These are phyloP conservation scores for Candida mesenterica DNA, from an alignment of 1,139 yeast genomes.

Conservation along the genomic window DNA sequence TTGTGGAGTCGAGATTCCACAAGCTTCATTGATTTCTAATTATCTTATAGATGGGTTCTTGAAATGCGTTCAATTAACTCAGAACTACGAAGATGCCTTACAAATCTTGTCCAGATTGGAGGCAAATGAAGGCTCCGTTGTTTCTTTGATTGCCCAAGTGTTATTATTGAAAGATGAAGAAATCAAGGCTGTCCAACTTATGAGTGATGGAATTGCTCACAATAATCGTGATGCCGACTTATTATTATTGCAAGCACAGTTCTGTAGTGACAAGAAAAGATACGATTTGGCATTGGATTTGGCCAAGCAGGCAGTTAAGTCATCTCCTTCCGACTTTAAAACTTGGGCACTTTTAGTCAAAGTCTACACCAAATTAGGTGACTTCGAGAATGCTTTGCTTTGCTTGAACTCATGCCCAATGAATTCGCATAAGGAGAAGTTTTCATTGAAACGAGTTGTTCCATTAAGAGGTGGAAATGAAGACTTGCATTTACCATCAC, in stretches of 20 bases:
- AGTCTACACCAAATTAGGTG: slow-evolving; percentile 67
- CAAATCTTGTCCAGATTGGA: slow-evolving; percentile 46
- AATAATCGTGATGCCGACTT: slow-evolving; percentile 65
- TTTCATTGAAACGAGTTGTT: slow-evolving; percentile 54
- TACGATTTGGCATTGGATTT: slow-evolving; percentile 71
- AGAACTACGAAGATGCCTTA: slow-evolving; percentile 58
- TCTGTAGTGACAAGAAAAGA: slow-evolving; percentile 63
- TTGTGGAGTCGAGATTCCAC: slow-evolving; percentile 66
- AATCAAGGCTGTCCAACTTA: slow-evolving; percentile 66
- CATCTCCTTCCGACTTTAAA: slow-evolving; percentile 81
- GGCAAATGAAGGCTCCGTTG: slow-evolving; percentile 48
- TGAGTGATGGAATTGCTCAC: slow-evolving; percentile 58
- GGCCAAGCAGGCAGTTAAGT: slow-evolving; percentile 72
- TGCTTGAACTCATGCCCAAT: slow-evolving; percentile 91
- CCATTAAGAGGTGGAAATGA: slow-evolving; percentile 53
- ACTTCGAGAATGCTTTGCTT: slow-evolving; percentile 73
- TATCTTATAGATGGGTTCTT: slow-evolving; percentile 75
- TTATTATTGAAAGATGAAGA: slow-evolving; percentile 65
- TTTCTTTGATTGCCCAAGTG: slow-evolving; percentile 55
- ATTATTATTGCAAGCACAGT: slow-evolving; percentile 64
- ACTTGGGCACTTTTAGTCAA: slow-evolving; percentile 79
- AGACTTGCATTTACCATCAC: slow-evolving; percentile 71
- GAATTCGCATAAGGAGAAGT: slow-evolving; percentile 70
- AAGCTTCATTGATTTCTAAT: slow-evolving; percentile 68
- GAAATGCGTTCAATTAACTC: slow-evolving; percentile 63